Evolutionary conservation across 495 filamentous ascomycete genomes (phyloP).

Genomic region (Daldinia grandis): DNA sequence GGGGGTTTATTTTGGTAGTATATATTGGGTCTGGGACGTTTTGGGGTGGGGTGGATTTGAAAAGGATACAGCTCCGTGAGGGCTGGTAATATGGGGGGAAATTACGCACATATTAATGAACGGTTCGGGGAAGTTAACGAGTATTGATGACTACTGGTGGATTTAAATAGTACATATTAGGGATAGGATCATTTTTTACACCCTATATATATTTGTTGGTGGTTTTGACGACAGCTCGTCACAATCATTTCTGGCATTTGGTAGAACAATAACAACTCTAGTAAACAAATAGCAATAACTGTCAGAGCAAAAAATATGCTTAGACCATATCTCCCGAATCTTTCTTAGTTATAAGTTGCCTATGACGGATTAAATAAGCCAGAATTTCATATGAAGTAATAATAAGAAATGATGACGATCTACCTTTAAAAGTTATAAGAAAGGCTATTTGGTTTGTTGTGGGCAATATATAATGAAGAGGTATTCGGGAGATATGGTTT

Average conservation of each 20-base stretch:
- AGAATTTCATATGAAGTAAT: too few relatives aligned
- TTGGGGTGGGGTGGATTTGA: background rate
- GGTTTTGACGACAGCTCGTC: background rate
- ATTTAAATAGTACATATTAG: background rate
- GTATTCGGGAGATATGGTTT: too few relatives aligned
- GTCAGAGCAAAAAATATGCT: too few relatives aligned
- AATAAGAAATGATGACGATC: too few relatives aligned
- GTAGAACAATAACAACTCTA: background rate
- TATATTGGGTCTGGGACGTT: background rate
- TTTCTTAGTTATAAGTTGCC: too few relatives aligned
- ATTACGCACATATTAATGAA: background rate
- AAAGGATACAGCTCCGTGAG: background rate
- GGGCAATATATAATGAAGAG: too few relatives aligned
- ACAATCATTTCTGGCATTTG: background rate
- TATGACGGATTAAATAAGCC: too few relatives aligned
- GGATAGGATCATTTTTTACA: background rate
- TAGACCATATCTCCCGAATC: too few relatives aligned
- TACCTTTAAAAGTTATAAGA: too few relatives aligned
- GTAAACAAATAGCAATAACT: too few relatives aligned
- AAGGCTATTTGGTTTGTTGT: too few relatives aligned
- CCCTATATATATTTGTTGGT: background rate
- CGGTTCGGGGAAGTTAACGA: background rate
- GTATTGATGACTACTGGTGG: background rate
- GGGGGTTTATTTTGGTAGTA: constrained; percentile 1
- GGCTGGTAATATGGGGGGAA: background rate